Conservation (phyloP, 768 basidiomycete genomes). For the Lyophyllum shimeji region DNA sequence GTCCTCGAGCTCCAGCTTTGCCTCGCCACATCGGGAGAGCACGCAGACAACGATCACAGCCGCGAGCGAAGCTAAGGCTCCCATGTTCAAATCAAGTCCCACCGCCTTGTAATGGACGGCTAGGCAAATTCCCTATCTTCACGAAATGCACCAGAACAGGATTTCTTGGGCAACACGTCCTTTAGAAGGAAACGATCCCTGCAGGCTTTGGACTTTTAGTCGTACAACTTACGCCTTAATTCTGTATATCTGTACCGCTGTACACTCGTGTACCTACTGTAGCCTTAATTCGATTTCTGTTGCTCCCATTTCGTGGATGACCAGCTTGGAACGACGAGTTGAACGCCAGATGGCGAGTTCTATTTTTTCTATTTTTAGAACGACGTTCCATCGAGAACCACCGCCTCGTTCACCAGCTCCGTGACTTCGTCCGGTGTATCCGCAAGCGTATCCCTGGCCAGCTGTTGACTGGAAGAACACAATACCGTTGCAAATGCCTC, state of each 20-base stretch:
- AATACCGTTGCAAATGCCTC: too few relatives aligned
- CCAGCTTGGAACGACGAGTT: too few relatives aligned
- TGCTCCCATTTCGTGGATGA: too few relatives aligned
- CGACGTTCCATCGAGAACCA: too few relatives aligned
- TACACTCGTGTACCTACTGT: background rate
- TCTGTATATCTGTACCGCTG: background rate
- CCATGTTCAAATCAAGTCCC: constrained; percentile 34
- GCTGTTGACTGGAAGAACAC: too few relatives aligned
- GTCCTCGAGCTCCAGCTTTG: constrained; percentile 36
- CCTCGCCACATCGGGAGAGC: constrained; percentile 30
- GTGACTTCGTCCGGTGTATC: too few relatives aligned
- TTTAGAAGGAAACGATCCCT: constrained; percentile 7
- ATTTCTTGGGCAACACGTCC: constrained; percentile 3
- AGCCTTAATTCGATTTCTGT: constrained; percentile 5
- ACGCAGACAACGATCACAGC: constrained; percentile 10
- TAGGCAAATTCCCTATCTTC: background rate
- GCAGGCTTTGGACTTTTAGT: constrained; percentile 1
- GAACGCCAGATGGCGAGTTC: too few relatives aligned
- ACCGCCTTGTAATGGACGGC: constrained; percentile 21
- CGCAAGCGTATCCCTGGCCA: too few relatives aligned
- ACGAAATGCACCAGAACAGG: constrained; percentile 8
- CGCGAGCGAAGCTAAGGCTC: constrained; percentile 9
- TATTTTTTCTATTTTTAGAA: too few relatives aligned
- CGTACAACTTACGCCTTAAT: constrained; percentile 3
- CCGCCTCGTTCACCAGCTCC: background rate